These are phyloP conservation scores for Oryza coarctata DNA, from an alignment of 176 grass and related monocot species.

Conservation along the genomic window DNA sequence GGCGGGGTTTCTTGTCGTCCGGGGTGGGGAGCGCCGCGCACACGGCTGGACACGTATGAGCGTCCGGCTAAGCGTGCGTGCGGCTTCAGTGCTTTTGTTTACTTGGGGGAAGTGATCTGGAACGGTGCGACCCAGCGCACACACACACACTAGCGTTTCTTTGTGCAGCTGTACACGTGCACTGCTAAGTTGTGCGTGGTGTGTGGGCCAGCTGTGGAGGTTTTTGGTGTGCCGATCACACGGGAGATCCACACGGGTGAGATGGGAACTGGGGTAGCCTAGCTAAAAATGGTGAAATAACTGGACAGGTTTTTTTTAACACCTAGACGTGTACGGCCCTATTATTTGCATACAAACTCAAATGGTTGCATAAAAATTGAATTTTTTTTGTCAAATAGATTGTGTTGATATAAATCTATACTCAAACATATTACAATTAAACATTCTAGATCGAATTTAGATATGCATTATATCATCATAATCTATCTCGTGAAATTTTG, in stretches of 20 bases:
- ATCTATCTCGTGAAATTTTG: too few relatives aligned
- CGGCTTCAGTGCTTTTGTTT: background rate
- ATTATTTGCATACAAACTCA: too few relatives aligned
- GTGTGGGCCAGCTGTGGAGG: background rate
- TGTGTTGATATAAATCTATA: too few relatives aligned
- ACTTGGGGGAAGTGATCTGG: background rate
- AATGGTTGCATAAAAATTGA: too few relatives aligned
- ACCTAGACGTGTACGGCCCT: too few relatives aligned
- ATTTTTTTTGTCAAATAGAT: too few relatives aligned
- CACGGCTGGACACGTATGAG: background rate
- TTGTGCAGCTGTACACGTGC: background rate
- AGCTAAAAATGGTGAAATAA: background rate
- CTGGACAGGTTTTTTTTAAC: too few relatives aligned
- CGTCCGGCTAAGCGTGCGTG: background rate
- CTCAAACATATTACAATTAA: too few relatives aligned
- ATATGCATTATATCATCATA: background rate
- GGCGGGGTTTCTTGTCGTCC: background rate
- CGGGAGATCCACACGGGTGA: too few relatives aligned
- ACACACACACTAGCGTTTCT: background rate
- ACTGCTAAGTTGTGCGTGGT: background rate
- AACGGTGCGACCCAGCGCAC: background rate
- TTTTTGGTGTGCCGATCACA: background rate
- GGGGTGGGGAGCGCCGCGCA: background rate
- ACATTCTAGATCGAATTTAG: background rate
- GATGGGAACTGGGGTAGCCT: background rate